A percentile compares a stretch with the other conserved stretches of the same genome.
These are phyloP conservation scores for Calocybe cyanea DNA, from an alignment of 768 basidiomycete genomes.

Conservation along the genomic window DNA sequence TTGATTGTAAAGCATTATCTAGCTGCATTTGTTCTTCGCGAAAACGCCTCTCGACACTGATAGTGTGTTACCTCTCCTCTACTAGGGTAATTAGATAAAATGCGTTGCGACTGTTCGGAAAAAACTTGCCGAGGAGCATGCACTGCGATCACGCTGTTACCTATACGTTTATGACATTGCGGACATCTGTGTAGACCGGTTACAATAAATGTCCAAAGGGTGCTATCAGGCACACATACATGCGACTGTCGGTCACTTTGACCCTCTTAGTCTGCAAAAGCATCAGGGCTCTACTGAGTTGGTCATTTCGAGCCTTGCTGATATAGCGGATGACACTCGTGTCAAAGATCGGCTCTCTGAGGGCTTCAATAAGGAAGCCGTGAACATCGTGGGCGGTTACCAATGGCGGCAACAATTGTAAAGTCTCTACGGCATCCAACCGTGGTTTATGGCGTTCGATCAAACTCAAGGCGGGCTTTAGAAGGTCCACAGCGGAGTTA, in stretches of 20 bases:
- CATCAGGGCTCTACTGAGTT: slow-evolving; percentile 71
- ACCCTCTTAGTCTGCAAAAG: slow-evolving; percentile 76
- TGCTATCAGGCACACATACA: slow-evolving; percentile 53
- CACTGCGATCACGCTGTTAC: slow-evolving; percentile 90
- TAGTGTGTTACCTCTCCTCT: slow-evolving; percentile 98
- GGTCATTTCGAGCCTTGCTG: slow-evolving; percentile 71
- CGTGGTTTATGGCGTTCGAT: slow-evolving; percentile 82
- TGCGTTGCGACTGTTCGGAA: background rate
- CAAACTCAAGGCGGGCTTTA: slow-evolving; percentile 82
- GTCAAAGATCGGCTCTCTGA: slow-evolving; percentile 67
- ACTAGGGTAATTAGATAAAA: background rate
- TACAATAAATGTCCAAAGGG: background rate
- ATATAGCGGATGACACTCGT: slow-evolving; percentile 66
- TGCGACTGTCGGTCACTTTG: slow-evolving; percentile 86
- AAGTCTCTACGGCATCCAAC: slow-evolving; percentile 75
- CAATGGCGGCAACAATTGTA: slow-evolving; percentile 86
- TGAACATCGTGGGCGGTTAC: slow-evolving; percentile 80
- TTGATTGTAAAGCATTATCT: slow-evolving; percentile 23
- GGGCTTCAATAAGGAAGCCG: slow-evolving; percentile 69
- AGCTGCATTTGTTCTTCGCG: slow-evolving; percentile 43
- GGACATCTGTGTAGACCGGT: slow-evolving; percentile 63
- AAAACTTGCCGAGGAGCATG: slow-evolving; percentile 77
- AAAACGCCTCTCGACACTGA: slow-evolving; percentile 87
- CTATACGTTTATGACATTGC: slow-evolving; percentile 91
- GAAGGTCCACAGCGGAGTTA: slow-evolving; percentile 48